These are phyloP conservation scores for Neurospora sp. DNA, from an alignment of 495 filamentous ascomycete genomes.

Conservation along the genomic window DNA sequence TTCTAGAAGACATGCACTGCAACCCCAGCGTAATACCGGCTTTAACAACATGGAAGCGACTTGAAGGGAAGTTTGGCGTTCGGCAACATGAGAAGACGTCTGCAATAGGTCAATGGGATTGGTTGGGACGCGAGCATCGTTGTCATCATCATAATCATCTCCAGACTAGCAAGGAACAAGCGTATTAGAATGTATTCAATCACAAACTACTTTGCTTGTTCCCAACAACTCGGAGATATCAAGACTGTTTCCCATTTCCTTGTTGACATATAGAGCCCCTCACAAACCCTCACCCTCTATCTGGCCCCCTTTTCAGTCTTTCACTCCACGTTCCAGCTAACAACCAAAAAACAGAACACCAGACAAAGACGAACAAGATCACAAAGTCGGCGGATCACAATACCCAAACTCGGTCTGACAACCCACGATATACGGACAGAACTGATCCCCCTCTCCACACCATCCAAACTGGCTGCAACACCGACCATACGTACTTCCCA, in stretches of 20 bases:
- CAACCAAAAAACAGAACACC: background rate
- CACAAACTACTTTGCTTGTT: too few relatives aligned
- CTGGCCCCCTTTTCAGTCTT: too few relatives aligned
- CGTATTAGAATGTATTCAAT: too few relatives aligned
- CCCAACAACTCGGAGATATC: too few relatives aligned
- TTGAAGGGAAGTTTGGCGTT: background rate
- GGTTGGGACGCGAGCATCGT: background rate
- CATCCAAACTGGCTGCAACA: conserved; percentile 32
- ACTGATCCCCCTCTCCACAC: conserved; percentile 35
- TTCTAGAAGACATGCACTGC: background rate
- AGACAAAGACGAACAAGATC: background rate
- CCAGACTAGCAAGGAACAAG: background rate
- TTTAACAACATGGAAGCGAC: background rate
- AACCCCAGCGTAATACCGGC: background rate
- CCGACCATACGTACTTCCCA: conserved; percentile 14
- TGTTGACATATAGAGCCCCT: too few relatives aligned
- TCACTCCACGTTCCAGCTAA: background rate
- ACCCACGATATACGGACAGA: conserved; percentile 28
- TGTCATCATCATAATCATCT: background rate
- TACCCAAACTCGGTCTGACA: conserved; percentile 24
- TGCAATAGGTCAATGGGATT: background rate
- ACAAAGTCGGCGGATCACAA: conserved; percentile 13
- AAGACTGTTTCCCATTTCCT: too few relatives aligned
- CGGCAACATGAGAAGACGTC: background rate
- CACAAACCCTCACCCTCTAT: too few relatives aligned